Evolutionary conservation across 371 early-diverging fungal species (phyloP), one percentile per base, ranked within the genome.

Genomic region (Umbelopsis sp.): DNA sequence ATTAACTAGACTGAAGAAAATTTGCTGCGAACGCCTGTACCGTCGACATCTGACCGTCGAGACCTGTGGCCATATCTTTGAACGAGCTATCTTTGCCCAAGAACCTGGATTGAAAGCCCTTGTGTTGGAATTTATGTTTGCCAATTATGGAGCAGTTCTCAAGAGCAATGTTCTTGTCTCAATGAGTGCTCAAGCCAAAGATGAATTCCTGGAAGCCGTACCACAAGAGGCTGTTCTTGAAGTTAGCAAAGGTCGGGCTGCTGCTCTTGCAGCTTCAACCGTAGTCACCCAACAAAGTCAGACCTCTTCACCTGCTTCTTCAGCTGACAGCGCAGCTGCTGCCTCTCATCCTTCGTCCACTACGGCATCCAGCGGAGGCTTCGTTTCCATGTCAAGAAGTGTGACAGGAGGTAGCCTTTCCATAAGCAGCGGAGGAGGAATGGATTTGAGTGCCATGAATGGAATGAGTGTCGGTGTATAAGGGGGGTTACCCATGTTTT

Each of bases 1-100:
- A 7, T 69, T 90, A 22, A 76, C 82, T 41, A 77, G 89, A 48
- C 80, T 90, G 64, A 86, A 87, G 68, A 87, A 87, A 66, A 75
- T 88, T 12, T 87, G 87, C 68, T 83, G 85, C 25, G 79, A 81
- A 18, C 74, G 76, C 8, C 74, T 90, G 20, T 86, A 86, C 63
- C 70, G 74, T 10, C 75, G 75, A 10, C 85, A 88, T 38, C 69
- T 88, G 52, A 76, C 82, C 0, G 73, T 88, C 4, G 79, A 82
- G 18, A 82, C 74, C 0, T 88, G 88, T 69, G 85, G 80, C 1
- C 67, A 79, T 0, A 86, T 88, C 44, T 86, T 88, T 69, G 86
- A 88, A 70, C 86, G 85, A 52, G 86, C 88, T 0, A 83, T 85
- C 51, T 67, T 79, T 44, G 80, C 86, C 4, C 86, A 86, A 65